phyloP scores from a whole-genome alignment of 192 early-diverging fungal genomes.

The Paraglomus brasilianum region DNA sequence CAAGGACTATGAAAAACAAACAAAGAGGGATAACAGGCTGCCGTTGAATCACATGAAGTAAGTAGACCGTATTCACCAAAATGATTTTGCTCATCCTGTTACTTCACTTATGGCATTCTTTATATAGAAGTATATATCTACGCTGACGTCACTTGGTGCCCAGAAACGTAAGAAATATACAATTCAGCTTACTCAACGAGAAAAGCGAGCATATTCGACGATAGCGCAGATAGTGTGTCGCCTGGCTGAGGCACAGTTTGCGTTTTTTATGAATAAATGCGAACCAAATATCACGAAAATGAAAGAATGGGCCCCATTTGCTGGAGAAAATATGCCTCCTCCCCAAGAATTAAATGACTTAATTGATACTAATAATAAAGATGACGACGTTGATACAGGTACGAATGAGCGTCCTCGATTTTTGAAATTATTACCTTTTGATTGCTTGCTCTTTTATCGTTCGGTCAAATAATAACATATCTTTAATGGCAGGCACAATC shows the following conservation, averaged over 20 bases:
- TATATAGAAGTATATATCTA: conserved; percentile 43
- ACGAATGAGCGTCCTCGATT: too few relatives aligned
- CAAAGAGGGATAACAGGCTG: conserved; percentile 39
- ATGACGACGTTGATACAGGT: too few relatives aligned
- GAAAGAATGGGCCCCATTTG: conserved; percentile 48
- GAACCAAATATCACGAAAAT: conserved; percentile 43
- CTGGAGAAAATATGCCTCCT: conserved; percentile 40
- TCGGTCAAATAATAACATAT: too few relatives aligned
- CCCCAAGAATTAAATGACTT: conserved; percentile 25
- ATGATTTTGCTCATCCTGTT: not conserved
- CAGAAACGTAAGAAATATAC: conserved; percentile 35
- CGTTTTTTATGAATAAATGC: conserved; percentile 39
- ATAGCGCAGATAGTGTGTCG: conserved; percentile 41
- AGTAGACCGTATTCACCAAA: too few relatives aligned
- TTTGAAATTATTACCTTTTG: too few relatives aligned
- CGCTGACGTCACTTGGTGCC: conserved; percentile 35
- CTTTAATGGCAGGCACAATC: too few relatives aligned
- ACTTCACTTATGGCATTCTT: not conserved
- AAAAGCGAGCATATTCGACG: conserved; percentile 37
- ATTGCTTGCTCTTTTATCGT: too few relatives aligned
- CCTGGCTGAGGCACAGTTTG: conserved; percentile 39
- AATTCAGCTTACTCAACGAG: conserved; percentile 35
- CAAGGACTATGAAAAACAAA: conserved; percentile 43
- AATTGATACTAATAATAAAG: too few relatives aligned
- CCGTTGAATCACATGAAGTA: conserved; percentile 45